Percentiles rank a stretch among this genome's conserved stretches.
These are phyloP conservation scores for Tuber aestivum DNA, from an alignment of 495 filamentous ascomycete genomes.

Conservation along the genomic window DNA sequence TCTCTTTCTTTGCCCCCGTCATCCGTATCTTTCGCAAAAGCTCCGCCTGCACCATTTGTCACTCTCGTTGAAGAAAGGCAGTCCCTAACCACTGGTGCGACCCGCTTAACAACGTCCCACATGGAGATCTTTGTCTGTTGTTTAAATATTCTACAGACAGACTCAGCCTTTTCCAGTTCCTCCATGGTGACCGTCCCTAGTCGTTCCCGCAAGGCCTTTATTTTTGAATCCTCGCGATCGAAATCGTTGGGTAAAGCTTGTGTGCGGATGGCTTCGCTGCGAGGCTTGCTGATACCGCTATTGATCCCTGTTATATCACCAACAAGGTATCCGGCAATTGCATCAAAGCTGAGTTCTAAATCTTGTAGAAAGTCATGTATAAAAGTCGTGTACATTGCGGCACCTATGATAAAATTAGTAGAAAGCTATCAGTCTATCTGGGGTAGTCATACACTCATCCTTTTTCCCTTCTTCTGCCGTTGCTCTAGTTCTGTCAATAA, in stretches of 20 bases:
- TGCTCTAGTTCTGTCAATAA: constrained; percentile 38
- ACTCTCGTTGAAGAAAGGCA: constrained; percentile 16
- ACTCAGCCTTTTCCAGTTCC: constrained; percentile 32
- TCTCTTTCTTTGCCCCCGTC: constrained; percentile 10
- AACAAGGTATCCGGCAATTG: constrained; percentile 34
- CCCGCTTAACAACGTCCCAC: constrained; percentile 40
- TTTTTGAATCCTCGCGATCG: constrained; percentile 32
- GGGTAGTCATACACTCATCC: constrained; percentile 34
- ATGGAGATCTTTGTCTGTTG: constrained; percentile 26
- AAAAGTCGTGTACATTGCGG: constrained; percentile 33
- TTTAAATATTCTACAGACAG: constrained; percentile 34
- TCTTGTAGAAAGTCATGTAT: constrained; percentile 33
- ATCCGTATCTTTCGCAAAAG: constrained; percentile 5
- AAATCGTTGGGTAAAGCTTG: constrained; percentile 34
- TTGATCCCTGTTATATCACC: constrained; percentile 15
- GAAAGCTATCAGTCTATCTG: neutral
- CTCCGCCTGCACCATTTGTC: constrained; percentile 1
- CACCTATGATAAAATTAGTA: constrained; percentile 22
- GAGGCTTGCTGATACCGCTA: constrained; percentile 1
- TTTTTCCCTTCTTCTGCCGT: constrained; percentile 26
- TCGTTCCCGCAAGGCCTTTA: constrained; percentile 17
- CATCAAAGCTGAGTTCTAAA: constrained; percentile 22
- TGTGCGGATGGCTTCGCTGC: constrained; percentile 19
- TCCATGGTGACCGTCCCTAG: constrained; percentile 11
- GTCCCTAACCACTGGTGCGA: constrained; percentile 26